Evolutionary conservation across 345 rosid genomes (phyloP).

Genomic region (thale cress (Arabidopsis thaliana)): TAIR10.1 NC_003070.9:25441001-25441500

Average conservation of each 20-base stretch:
- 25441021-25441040: conserved; percentile 90
- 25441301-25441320: conserved; percentile 47
- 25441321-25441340: conserved; percentile 99
- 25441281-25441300: conserved; percentile 17
- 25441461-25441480: background rate
- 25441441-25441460: conserved; percentile 16
- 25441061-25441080: conserved; percentile 52
- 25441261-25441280: background rate
- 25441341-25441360: conserved; percentile 99
- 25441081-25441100: conserved; percentile 13
- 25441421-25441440: background rate
- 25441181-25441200: conserved; percentile 92
- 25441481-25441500: conserved; percentile 99
- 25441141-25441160: conserved; percentile 57
- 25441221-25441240: conserved; percentile 63
- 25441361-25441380: conserved; percentile 87
- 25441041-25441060: conserved; percentile 98
- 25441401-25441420: conserved; percentile 1
- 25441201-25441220: conserved; percentile 97
- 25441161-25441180: conserved; percentile 99
- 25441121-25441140: background rate
- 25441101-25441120: background rate
- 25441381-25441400: background rate
- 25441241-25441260: conserved; percentile 22
- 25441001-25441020: conserved; percentile 83